phyloP scores from a whole-genome alignment of 2,329 filamentous ascomycete species.

The Hymenotorrendiella dingleyae region DNA sequence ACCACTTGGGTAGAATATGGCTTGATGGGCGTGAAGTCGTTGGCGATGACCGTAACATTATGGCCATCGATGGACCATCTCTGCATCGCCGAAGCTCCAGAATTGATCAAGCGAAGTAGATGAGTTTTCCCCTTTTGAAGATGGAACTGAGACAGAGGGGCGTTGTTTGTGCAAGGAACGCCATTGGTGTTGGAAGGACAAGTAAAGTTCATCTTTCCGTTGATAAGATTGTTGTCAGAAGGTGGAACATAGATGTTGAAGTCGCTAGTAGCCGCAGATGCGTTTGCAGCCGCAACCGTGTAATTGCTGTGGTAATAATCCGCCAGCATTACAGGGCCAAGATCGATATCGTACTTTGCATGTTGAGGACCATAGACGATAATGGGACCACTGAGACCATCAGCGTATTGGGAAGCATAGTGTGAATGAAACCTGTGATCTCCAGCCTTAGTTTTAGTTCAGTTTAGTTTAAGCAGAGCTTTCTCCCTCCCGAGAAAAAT shows the following conservation, averaged over 20 bases:
- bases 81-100: slow-evolving; percentile 38
- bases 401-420: slow-evolving; percentile 40
- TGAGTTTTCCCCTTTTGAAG: slow-evolving; percentile 34
- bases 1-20: slow-evolving; percentile 34
- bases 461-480: background rate
- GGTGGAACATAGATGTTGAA: too few relatives aligned
- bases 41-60: slow-evolving; percentile 57
- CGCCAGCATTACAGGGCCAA: slow-evolving; percentile 42
- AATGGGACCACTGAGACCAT: slow-evolving; percentile 54
- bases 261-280: too few relatives aligned
- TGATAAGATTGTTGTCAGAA: too few relatives aligned
- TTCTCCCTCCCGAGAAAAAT: slow-evolving; percentile 44
- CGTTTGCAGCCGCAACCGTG: background rate
- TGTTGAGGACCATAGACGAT: slow-evolving; percentile 42
- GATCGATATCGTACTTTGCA: slow-evolving; percentile 35
- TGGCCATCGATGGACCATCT: slow-evolving; percentile 41
- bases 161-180: slow-evolving; percentile 9
- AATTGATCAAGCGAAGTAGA: slow-evolving; percentile 41
- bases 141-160: slow-evolving; percentile 22
- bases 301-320: slow-evolving; percentile 34
- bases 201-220: too few relatives aligned
- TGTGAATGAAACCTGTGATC: slow-evolving; percentile 53
- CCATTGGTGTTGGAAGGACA: background rate
- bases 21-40: slow-evolving; percentile 45
- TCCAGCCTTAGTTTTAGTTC: slow-evolving; percentile 9